These are phyloP conservation scores for Aspergillus bombycis DNA, from an alignment of 2,329 filamentous ascomycete species.

Conservation along the genomic window DNA sequence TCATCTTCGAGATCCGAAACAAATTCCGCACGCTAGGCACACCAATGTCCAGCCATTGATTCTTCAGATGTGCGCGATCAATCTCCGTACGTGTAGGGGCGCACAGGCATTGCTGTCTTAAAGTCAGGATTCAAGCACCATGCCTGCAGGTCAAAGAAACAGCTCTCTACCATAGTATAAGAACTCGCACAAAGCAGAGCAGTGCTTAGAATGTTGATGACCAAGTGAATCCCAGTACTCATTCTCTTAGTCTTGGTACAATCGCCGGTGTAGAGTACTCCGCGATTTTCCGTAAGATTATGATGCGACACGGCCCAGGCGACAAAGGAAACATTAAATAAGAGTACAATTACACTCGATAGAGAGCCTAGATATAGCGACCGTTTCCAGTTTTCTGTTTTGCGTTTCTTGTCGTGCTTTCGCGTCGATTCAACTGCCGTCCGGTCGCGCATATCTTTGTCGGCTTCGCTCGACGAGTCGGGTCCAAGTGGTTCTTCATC, in stretches of 20 bases:
- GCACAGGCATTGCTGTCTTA: constrained; percentile 12
- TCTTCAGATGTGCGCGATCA: constrained; percentile 5
- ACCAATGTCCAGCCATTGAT: constrained; percentile 13
- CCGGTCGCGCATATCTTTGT: background rate
- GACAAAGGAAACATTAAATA: constrained; percentile 1
- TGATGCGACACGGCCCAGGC: constrained; percentile 4
- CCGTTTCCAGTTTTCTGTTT: background rate
- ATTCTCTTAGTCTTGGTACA: constrained; percentile 1
- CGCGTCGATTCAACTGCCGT: background rate
- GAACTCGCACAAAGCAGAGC: constrained; percentile 11
- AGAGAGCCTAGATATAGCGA: background rate
- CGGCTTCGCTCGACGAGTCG: background rate
- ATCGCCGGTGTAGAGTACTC: constrained; percentile 3
- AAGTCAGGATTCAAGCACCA: background rate
- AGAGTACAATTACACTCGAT: background rate
- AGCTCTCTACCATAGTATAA: constrained; percentile 9
- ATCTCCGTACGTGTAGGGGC: constrained; percentile 10
- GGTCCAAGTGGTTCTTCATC: background rate
- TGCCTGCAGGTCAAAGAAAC: background rate
- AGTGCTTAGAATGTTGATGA: constrained; percentile 16
- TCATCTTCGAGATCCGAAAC: background rate
- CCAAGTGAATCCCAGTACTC: constrained; percentile 8
- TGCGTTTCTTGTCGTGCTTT: background rate
- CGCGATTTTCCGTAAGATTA: background rate
- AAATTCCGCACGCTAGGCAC: constrained; percentile 5